Evolutionary conservation across 1,284 basidiomycete genomes (phyloP).

Genomic region (Leccinum pseudoinsigne): DNA sequence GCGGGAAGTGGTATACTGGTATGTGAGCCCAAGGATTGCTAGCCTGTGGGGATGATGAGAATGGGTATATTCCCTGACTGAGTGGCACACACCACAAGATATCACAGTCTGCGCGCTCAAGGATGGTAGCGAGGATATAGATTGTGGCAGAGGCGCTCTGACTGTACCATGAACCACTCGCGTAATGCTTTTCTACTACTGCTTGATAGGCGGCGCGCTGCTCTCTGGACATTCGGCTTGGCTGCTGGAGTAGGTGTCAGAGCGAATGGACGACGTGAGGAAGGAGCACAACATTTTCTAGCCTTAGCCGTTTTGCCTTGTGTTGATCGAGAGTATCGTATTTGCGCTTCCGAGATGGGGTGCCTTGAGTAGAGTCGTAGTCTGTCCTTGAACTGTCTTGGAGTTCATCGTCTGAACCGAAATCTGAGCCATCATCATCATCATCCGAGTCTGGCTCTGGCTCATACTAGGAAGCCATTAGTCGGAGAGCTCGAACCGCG

Average conservation of each 20-base stretch:
- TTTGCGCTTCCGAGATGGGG: conserved; percentile 57
- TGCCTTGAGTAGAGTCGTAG: conserved; percentile 43
- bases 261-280: not conserved
- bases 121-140: conserved; percentile 86
- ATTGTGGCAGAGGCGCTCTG: conserved; percentile 90
- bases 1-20: conserved; percentile 86
- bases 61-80: not conserved
- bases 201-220: conserved; percentile 64
- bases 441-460: conserved; percentile 73
- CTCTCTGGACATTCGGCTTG: conserved; percentile 61
- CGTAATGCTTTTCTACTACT: conserved; percentile 81
- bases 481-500: not conserved
- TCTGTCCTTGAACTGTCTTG: conserved; percentile 42
- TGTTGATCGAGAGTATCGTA: conserved; percentile 44
- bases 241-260: conserved; percentile 25
- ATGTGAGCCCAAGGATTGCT: conserved; percentile 91
- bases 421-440: conserved; percentile 54
- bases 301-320: conserved; percentile 49
- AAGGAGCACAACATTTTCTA: conserved; percentile 42
- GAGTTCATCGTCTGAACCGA: conserved; percentile 45
- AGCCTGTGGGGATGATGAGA: conserved; percentile 53
- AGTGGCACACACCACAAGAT: conserved; percentile 71
- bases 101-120: conserved; percentile 93
- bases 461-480: conserved; percentile 54
- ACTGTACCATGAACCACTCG: conserved; percentile 83